Percentiles rank a stretch among this genome's conserved stretches.
phyloP scores from a whole-genome alignment of 805 yeast species.

The Naumovozyma baii region DNA sequence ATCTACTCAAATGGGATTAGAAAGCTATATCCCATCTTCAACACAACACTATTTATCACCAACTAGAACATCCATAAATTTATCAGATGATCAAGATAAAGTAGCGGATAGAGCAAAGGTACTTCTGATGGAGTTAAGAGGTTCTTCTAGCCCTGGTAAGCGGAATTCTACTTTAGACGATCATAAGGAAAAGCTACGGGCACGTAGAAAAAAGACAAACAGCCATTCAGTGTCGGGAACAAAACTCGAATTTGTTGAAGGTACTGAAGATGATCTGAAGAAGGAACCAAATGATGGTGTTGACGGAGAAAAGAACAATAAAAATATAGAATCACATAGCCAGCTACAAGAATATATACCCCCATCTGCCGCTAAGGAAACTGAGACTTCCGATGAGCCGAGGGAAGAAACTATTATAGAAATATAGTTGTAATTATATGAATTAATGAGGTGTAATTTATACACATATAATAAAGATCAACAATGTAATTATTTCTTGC shows the following conservation, averaged over 20 bases:
- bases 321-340: not conserved
- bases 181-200: constrained; percentile 23
- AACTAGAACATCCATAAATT: constrained; percentile 2
- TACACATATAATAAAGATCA: too few species aligned
- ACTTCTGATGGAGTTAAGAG: constrained; percentile 52
- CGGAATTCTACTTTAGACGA: constrained; percentile 17
- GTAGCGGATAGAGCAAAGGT: constrained; percentile 46
- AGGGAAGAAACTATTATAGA: too few species aligned
- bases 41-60: not conserved
- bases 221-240: constrained; percentile 1
- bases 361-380: too few species aligned
- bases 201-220: constrained; percentile 17
- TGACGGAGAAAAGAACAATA: not conserved
- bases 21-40: not conserved
- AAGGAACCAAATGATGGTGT: not conserved
- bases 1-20: not conserved
- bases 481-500: too few species aligned
- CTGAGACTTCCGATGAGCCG: too few species aligned
- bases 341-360: too few species aligned
- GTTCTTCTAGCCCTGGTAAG: constrained; percentile 22
- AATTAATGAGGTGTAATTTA: too few species aligned
- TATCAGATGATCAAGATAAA: constrained; percentile 24
- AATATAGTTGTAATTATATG: too few species aligned
- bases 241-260: not conserved
- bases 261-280: too few species aligned